Evolutionary conservation across 768 basidiomycete species (phyloP).

Genomic region (Podaxis pistillaris): DNA sequence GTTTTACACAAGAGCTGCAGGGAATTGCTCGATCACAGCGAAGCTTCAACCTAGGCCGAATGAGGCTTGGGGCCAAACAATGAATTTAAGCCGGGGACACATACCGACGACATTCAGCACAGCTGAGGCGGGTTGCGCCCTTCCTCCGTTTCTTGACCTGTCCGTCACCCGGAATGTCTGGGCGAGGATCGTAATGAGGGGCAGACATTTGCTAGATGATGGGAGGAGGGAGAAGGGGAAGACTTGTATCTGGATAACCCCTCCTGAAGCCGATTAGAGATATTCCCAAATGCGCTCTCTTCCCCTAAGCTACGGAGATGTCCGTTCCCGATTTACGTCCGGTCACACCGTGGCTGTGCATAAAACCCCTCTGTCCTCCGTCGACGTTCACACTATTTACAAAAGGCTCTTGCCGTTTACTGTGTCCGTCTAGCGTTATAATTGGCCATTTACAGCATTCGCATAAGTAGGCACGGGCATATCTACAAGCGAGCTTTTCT

Average conservation of each 20-base stretch:
- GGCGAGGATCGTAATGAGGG: constrained; percentile 29
- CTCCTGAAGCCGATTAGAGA: constrained; percentile 3
- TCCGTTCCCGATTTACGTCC: constrained; percentile 14
- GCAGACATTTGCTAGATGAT: constrained; percentile 33
- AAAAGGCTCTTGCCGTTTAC: not conserved
- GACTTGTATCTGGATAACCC: constrained; percentile 9
- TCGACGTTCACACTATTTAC: not conserved
- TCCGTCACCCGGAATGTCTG: constrained; percentile 24
- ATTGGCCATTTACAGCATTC: not conserved
- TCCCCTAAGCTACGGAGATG: constrained; percentile 3
- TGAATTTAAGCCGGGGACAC: constrained; percentile 5
- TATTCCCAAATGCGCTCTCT: not conserved
- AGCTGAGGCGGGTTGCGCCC: constrained; percentile 74
- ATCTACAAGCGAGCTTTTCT: not conserved
- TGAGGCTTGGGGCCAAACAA: constrained; percentile 9
- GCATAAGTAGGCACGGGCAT: not conserved
- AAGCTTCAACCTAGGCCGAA: constrained; percentile 52
- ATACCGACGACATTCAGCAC: constrained; percentile 78
- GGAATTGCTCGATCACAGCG: constrained; percentile 77
- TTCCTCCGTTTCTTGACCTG: constrained; percentile 59
- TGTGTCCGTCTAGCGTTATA: not conserved
- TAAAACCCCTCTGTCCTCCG: not conserved
- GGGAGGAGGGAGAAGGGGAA: constrained; percentile 20
- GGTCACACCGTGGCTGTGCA: constrained; percentile 11
- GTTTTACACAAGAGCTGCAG: constrained; percentile 78